Evolutionary conservation across 192 early-diverging fungal species (phyloP), one percentile per base, ranked within the genome.

Genomic region (Chytriomyces sp.): DNA sequence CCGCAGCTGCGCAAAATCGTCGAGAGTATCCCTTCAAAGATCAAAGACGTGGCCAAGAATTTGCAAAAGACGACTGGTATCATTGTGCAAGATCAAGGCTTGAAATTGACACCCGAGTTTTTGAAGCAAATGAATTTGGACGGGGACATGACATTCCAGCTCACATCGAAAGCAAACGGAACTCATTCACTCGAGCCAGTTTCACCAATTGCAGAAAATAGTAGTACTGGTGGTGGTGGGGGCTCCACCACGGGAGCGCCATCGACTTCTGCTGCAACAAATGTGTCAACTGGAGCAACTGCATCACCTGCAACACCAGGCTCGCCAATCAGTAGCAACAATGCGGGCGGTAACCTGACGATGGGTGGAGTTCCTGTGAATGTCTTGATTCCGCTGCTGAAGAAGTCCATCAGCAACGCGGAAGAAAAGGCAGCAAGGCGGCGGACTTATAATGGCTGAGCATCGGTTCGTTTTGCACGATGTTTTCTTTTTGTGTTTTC

Each of bases 51-150:
- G 3, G 84, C 81, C n/a, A 74, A 72, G 75, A 62, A 80, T 44
- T 60, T 88, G 50, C 80, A 86, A 67, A 79, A 82, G 60, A 76
- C 74, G 13, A 73, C 53, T 0, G 87, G 87, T 7, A 88, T 88
- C 72, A 86, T 88, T 63, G 85, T 88, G 49, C 67, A 79, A 49
- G 85, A 88, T 64, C 69, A 76, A 47, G 77, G 72, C 7, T 60
- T 88, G 35, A 88, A 88, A 67, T 67, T 88, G 5, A 85, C 87
- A 5, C 84, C 84, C 2, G 79, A 81, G 50, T 88, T 88, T 74
- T 77, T 87, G 77, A 80, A 84, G 61, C 57, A 80, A 23, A 80
- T 85, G 78, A 75, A 76, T 66, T 35, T 76, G 45, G 67, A 81
- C 16, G 75, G 62, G 23, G 73, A 45, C 16, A n/a, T 63, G 10